Conservation (phyloP, 805 yeast genomes). For the Millerago galiae region DNA sequence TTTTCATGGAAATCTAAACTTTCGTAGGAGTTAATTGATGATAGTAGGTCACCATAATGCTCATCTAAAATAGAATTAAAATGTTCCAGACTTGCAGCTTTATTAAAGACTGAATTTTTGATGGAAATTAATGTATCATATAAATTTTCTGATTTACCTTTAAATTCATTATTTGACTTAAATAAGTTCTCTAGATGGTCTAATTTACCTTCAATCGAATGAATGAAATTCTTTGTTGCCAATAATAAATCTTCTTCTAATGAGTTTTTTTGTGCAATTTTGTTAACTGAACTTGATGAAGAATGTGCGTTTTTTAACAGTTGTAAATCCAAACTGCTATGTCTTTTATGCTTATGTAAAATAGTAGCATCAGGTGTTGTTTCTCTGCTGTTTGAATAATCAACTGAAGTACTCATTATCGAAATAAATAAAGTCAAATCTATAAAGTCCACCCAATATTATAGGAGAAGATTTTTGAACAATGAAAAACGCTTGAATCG, state of each 20-base stretch:
- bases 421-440: not conserved
- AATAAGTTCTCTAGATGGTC: conserved; percentile 21
- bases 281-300: conserved; percentile 20
- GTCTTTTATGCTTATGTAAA: conserved; percentile 10
- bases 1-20: conserved; percentile 25
- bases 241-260: conserved; percentile 17
- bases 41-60: conserved; percentile 21
- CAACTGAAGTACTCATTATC: not conserved
- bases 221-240: conserved; percentile 20
- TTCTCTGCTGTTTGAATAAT: not conserved
- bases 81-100: conserved; percentile 17
- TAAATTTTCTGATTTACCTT: conserved; percentile 13
- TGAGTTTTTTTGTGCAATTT: conserved; percentile 20
- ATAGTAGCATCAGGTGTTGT: not conserved
- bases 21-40: conserved; percentile 18
- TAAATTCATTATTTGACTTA: conserved; percentile 2
- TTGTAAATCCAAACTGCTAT: conserved; percentile 17
- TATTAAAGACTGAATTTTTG: conserved; percentile 20
- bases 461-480: too few species aligned
- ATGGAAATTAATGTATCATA: conserved; percentile 23
- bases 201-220: conserved; percentile 21
- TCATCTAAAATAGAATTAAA: conserved; percentile 21
- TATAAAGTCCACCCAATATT: not conserved
- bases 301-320: conserved; percentile 20
- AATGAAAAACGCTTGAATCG: too few species aligned